phyloP scores from a whole-genome alignment of 495 filamentous ascomycete genomes.

The Penicillium simplicissimum region DNA sequence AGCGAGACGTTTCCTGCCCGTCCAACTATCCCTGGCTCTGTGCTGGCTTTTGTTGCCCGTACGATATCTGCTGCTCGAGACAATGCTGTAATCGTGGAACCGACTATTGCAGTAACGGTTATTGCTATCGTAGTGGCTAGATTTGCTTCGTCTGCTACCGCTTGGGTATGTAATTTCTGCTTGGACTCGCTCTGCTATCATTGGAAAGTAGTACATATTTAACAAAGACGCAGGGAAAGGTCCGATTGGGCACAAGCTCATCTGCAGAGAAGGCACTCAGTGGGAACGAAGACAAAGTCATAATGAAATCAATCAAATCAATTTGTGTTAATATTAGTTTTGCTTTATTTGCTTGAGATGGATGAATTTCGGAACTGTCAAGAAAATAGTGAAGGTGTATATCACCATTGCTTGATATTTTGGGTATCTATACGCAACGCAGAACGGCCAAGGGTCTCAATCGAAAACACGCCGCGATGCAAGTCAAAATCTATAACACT shows the following conservation, averaged over 20 bases:
- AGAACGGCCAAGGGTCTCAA: not conserved
- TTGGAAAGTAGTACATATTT: not conserved
- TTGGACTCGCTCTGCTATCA: not conserved
- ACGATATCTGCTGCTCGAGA: not conserved
- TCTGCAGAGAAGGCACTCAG: not conserved
- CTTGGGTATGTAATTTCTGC: not conserved
- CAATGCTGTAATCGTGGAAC: not conserved
- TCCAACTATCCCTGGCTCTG: not conserved
- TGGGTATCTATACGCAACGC: constrained; percentile 12
- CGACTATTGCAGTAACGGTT: constrained; percentile 2
- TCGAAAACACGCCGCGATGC: not conserved
- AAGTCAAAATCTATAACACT: not conserved
- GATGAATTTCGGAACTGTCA: too few relatives aligned
- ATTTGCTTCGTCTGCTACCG: not conserved
- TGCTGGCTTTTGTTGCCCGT: not conserved
- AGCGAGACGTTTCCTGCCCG: not conserved
- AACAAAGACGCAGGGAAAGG: not conserved
- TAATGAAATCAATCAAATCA: not conserved
- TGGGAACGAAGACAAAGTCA: not conserved
- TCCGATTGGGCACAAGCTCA: not conserved
- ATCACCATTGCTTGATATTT: constrained; percentile 2
- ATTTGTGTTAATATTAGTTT: too few relatives aligned
- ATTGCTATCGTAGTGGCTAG: not conserved
- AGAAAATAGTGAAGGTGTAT: too few relatives aligned
- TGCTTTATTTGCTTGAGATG: too few relatives aligned